phyloP scores from a whole-genome alignment of 257 asterid genomes.

The Fraxinus americana region DNA sequence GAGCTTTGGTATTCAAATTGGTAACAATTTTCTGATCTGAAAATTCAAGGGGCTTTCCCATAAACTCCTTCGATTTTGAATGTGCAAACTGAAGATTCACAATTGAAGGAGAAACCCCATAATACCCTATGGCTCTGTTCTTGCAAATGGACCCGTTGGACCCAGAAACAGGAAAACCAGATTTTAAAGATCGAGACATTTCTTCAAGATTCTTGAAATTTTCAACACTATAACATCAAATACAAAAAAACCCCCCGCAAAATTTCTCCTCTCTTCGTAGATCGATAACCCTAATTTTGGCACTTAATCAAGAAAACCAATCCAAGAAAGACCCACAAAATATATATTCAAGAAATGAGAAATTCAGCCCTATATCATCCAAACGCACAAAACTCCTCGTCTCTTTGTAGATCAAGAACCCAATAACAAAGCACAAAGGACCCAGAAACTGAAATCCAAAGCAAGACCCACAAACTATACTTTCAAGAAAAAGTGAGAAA shows the following conservation, averaged over 20 bases:
- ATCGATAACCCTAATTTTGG: background rate
- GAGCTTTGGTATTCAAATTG: constrained; percentile 36
- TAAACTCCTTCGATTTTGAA: constrained; percentile 43
- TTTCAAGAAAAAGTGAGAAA: constrained; percentile 18
- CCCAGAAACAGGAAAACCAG: constrained; percentile 54
- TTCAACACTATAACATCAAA: constrained; percentile 32
- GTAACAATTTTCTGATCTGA: constrained; percentile 38
- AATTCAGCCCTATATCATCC: background rate
- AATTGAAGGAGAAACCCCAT: constrained; percentile 41
- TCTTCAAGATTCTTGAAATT: constrained; percentile 24
- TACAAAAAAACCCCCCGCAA: background rate
- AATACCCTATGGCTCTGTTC: constrained; percentile 35
- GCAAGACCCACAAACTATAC: background rate
- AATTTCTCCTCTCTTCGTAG: background rate
- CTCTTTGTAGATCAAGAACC: background rate
- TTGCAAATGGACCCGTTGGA: constrained; percentile 34
- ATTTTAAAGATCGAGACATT: constrained; percentile 67
- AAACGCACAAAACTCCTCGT: background rate
- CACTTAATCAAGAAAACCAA: constrained; percentile 17
- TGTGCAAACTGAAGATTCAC: constrained; percentile 47
- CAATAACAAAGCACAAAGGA: constrained; percentile 12
- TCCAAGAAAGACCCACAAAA: constrained; percentile 19
- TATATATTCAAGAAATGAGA: background rate
- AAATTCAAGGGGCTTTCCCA: constrained; percentile 51
- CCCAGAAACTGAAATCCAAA: constrained; percentile 19